Evolutionary conservation across 208 protist species (phyloP), one percentile per base, ranked within the genome.

Genomic region (Trypanosoma rangeli): DNA sequence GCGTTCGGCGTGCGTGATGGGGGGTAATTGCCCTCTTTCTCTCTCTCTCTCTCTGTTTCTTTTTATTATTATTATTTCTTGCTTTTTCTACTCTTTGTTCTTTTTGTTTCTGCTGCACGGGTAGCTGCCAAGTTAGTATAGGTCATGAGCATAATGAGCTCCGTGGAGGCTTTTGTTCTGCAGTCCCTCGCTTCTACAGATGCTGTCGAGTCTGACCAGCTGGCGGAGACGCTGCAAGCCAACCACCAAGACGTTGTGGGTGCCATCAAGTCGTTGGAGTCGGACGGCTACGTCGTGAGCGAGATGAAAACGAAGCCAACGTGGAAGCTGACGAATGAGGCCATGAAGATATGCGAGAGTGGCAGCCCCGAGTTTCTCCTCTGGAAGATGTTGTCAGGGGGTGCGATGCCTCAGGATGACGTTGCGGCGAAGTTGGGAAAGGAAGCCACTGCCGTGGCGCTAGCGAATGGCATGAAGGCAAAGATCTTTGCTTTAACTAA

Each of bases 401-500:
- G 78, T 22, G 61, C 65, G 33, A 74, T 76, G 62, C 24, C 68
- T 0, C 84, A 93, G 63, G 75, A 81, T 31, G 82, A 70, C 18
- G 70, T 92, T 26, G 74, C 84, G 66, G 72, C 59, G 58, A 82
- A 73, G 57, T 33, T 92, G 12, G 92, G 87, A 57, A 86, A 87
- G 72, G 83, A 88, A 50, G 58, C 60, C 5, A 84, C 87, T 3
- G 58, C 81, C 26, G 85, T 97, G 10, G 96, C 90, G 48, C 74
- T 98, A 53, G 64, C 86, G 35, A 93, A 98, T 73, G 96, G 96
- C 44, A 97, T 98, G 82, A 95, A 98, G 82, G 69, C 80, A 26
- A 95, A 97, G 68, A 89, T 97, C 71, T 90, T 99, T 70, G 81
- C 84, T 50, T 81, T 97, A 24, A 80, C 83, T 49, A 98, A 98